phyloP scores from a whole-genome alignment of 768 basidiomycete genomes.

The Tylopilus plumbeoviolaceoides region DNA sequence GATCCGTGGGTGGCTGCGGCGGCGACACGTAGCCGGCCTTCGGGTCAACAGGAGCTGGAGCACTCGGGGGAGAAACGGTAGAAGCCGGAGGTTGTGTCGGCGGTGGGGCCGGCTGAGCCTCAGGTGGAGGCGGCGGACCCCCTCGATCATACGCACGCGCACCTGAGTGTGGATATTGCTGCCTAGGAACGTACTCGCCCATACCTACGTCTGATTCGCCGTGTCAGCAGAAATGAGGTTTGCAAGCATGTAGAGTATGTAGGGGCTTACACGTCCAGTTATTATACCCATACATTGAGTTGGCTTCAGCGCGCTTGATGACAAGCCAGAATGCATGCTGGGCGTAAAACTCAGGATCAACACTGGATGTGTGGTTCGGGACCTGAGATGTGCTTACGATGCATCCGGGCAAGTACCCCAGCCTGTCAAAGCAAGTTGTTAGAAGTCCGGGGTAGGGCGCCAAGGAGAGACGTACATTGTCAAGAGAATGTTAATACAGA shows the following conservation, averaged over 20 bases:
- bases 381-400: slow-evolving; percentile 31
- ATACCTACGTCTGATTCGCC: slow-evolving; percentile 16
- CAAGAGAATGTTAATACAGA: slow-evolving; percentile 75
- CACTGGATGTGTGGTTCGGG: no score
- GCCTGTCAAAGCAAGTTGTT: slow-evolving; percentile 32
- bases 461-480: slow-evolving; percentile 55
- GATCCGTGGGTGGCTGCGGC: background rate
- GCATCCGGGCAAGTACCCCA: slow-evolving; percentile 70
- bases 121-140: no score
- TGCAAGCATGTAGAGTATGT: background rate
- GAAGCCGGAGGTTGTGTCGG: background rate
- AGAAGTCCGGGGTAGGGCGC: background rate
- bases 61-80: background rate
- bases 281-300: slow-evolving; percentile 40
- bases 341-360: background rate
- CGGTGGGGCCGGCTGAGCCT: background rate
- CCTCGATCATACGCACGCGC: no score
- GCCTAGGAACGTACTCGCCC: slow-evolving; percentile 11
- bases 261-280: slow-evolving; percentile 24
- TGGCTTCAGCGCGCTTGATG: slow-evolving; percentile 76
- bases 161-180: background rate
- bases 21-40: background rate
- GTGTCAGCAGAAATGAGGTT: background rate
- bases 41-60: slow-evolving; percentile 6
- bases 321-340: slow-evolving; percentile 86